These are phyloP conservation scores for Hanseniaspora pseudoguilliermondii DNA, from an alignment of 805 yeast species.

Conservation along the genomic window DNA sequence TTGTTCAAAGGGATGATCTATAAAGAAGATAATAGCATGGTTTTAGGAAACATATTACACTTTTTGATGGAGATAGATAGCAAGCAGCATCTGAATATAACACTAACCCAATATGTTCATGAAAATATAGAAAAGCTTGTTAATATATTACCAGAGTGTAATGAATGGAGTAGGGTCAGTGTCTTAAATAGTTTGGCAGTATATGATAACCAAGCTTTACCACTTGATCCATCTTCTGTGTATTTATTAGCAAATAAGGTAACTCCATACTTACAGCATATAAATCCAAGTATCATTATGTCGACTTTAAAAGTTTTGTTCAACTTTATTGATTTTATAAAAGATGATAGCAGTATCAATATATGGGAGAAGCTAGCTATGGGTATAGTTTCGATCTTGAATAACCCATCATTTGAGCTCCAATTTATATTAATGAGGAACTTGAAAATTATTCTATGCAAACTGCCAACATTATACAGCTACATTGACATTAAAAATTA, in stretches of 20 bases:
- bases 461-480: conserved; percentile 69
- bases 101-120: conserved; percentile 28
- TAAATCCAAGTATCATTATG: conserved; percentile 86
- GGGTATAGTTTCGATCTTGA: conserved; percentile 75
- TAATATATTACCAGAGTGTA: conserved; percentile 84
- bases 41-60: conserved; percentile 83
- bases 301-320: conserved; percentile 71
- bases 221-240: conserved; percentile 52
- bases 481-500: conserved; percentile 44
- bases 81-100: conserved; percentile 27
- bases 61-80: conserved; percentile 62
- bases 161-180: conserved; percentile 97
- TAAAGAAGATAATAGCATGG: conserved; percentile 85
- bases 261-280: conserved; percentile 92
- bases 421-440: conserved; percentile 89
- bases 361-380: conserved; percentile 63
- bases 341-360: conserved; percentile 29
- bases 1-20: conserved; percentile 53
- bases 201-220: conserved; percentile 31
- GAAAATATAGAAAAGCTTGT: conserved; percentile 47
- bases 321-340: conserved; percentile 45
- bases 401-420: conserved; percentile 74
- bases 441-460: conserved; percentile 76
- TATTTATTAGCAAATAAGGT: conserved; percentile 78
- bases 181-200: conserved; percentile 71